These are phyloP conservation scores for Colletotrichum sp. DNA, from an alignment of 2,329 filamentous ascomycete genomes.

Conservation along the genomic window DNA sequence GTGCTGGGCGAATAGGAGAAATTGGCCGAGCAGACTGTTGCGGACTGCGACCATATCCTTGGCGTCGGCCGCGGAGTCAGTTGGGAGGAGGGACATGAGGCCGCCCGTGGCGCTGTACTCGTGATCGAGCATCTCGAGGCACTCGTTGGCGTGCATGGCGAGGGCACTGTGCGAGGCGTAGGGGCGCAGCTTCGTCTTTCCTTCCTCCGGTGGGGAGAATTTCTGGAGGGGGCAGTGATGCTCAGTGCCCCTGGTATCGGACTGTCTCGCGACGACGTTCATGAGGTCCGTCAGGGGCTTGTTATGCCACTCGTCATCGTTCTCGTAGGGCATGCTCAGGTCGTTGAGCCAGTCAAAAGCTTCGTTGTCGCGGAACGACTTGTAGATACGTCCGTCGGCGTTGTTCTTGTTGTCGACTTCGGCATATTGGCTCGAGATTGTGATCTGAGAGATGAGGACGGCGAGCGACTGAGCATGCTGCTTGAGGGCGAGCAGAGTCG, in stretches of 20 bases:
- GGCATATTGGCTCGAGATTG: constrained; percentile 36
- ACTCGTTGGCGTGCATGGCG: constrained; percentile 62
- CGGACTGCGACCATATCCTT: constrained; percentile 48
- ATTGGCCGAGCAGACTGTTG: constrained; percentile 61
- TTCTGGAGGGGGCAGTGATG: constrained; percentile 52
- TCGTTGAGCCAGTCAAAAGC: constrained; percentile 64
- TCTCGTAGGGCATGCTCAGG: constrained; percentile 52
- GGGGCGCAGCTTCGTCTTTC: constrained; percentile 31
- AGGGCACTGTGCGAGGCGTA: constrained; percentile 55
- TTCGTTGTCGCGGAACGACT: constrained; percentile 44
- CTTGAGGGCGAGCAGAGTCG: constrained; percentile 63
- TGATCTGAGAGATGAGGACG: constrained; percentile 55
- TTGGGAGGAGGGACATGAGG: constrained; percentile 58
- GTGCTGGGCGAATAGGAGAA: constrained; percentile 58
- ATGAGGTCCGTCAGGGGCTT: constrained; percentile 49
- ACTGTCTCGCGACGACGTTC: constrained; percentile 49
- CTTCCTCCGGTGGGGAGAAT: constrained; percentile 21
- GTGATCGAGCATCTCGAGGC: constrained; percentile 65
- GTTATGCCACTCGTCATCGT: constrained; percentile 51
- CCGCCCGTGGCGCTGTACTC: constrained; percentile 62
- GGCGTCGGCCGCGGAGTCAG: constrained; percentile 35
- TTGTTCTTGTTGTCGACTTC: constrained; percentile 30
- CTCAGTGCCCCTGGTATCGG: constrained; percentile 43
- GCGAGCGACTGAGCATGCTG: constrained; percentile 64
- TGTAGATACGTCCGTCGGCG: constrained; percentile 1